Conservation (phyloP, 2,329 filamentous ascomycete genomes). For the Neopestalotiopsis sp. region DNA sequence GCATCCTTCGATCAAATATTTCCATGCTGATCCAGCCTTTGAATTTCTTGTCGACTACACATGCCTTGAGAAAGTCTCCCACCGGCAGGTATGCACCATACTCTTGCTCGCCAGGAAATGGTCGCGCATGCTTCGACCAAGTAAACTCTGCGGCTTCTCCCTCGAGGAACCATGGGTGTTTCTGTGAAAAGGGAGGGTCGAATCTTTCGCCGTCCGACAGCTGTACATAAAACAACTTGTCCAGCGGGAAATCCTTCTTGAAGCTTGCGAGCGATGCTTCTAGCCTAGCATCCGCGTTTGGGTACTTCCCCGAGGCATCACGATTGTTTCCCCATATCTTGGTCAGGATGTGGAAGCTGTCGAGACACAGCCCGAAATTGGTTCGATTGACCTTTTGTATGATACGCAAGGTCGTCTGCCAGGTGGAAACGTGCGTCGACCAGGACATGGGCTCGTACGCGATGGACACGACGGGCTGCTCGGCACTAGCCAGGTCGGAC, state of each 20-base stretch:
- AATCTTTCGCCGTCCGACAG: neutral
- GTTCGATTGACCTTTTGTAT: neutral
- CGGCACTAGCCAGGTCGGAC: neutral
- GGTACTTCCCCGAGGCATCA: neutral
- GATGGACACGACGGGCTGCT: neutral
- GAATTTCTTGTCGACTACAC: neutral
- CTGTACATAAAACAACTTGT: neutral
- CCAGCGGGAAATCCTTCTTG: neutral
- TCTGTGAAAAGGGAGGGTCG: neutral
- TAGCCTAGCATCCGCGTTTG: neutral
- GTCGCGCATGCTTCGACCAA: neutral
- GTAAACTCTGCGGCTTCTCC: neutral
- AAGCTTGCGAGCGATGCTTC: neutral
- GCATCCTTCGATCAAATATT: neutral
- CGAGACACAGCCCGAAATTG: neutral
- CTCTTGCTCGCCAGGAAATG: neutral
- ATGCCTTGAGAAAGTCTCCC: neutral
- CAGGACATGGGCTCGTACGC: slow-evolving; percentile 6
- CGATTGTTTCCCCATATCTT: neutral
- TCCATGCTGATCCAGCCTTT: slow-evolving; percentile 1
- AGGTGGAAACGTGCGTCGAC: slow-evolving; percentile 5
- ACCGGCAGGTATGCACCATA: neutral
- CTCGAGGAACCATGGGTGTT: neutral
- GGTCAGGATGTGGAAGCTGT: slow-evolving; percentile 4
- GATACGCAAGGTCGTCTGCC: neutral